Base-by-base conservation (phyloP, 2,329 filamentous ascomycete genomes). In the Cadophora sp. region DNA sequence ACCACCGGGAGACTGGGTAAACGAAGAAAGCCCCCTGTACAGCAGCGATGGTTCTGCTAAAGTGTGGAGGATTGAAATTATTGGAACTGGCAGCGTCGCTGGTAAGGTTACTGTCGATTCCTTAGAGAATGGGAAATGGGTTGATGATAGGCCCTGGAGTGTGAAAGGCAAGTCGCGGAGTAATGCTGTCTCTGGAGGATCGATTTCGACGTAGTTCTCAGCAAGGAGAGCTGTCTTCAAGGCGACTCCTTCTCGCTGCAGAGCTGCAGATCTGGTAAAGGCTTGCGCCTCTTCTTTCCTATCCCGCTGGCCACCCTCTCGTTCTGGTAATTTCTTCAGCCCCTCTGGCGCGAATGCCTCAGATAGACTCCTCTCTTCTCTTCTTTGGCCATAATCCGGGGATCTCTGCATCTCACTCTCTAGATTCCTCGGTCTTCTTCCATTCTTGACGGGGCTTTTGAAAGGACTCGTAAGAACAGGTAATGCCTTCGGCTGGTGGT, bases 31-130 rank as follows among this genome's bases (percentile, higher is more conserved):
- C 0, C 88, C 88, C 67, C 90, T 89, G 77, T 97, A 99, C 9
- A 99, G 83, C n/a, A 99, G 83, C 5, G 95, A 96, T 8, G 96
- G 96, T 76, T 99, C 96, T 1, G 96, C 94, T 22, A 99, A 82
- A 0, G 91, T 93, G 74, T 99, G 93, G 1, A 99, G 83, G 11
- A 99, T 84, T 18, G 94, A 94, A 16, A 98, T 84, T 11, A 98
- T 84, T 2, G 96, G 95, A 6, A 94, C 83, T 1, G 96, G 94
- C 6, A 99, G 83, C 0, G 89, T 92, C 0, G 88, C 75, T 0
- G 96, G 96, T 30, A 99, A 82, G 74, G 89, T 92, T 62, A 98
- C 81, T 2, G 86, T 87, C 24, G 89, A 87, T 27, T 88, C 83
- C 16, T 88, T 87, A 11, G 86, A 81, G 71, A 98, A 98, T 0